These are phyloP conservation scores for Saccharomyces eubayanus DNA, from an alignment of 805 yeast genomes.

Conservation along the genomic window DNA sequence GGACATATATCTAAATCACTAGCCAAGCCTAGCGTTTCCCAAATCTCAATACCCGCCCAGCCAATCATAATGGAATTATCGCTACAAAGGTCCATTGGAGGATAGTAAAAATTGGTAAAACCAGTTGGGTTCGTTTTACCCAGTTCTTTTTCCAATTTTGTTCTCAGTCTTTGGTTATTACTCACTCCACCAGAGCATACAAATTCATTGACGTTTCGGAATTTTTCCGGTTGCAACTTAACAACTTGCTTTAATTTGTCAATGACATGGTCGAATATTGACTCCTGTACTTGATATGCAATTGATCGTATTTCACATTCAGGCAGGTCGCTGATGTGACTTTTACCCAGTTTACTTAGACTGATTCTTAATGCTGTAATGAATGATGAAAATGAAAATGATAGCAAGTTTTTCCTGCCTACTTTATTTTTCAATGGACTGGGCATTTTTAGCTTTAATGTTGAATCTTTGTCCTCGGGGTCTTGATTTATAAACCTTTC, in stretches of 20 bases:
- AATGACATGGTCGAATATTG: slow-evolving; percentile 64
- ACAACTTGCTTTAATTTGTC: slow-evolving; percentile 49
- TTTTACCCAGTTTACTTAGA: slow-evolving; percentile 8
- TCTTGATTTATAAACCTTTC: slow-evolving; percentile 42
- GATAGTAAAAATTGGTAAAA: slow-evolving; percentile 48
- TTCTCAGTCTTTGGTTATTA: slow-evolving; percentile 53
- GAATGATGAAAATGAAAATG: slow-evolving; percentile 76
- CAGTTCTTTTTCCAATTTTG: slow-evolving; percentile 38
- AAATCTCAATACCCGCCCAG: slow-evolving; percentile 89
- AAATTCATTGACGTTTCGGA: slow-evolving; percentile 40
- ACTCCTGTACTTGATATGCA: slow-evolving; percentile 53
- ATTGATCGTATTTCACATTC: slow-evolving; percentile 34
- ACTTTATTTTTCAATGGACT: slow-evolving; percentile 47
- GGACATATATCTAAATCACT: slow-evolving; percentile 56
- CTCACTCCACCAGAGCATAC: slow-evolving; percentile 95
- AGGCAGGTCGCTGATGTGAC: slow-evolving; percentile 13
- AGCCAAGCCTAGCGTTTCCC: slow-evolving; percentile 37
- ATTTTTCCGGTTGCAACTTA: slow-evolving; percentile 33
- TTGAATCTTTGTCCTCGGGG: background rate
- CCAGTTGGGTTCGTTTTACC: slow-evolving; percentile 1
- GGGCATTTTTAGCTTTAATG: slow-evolving; percentile 29
- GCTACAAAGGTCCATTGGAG: slow-evolving; percentile 68
- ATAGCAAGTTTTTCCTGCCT: slow-evolving; percentile 37
- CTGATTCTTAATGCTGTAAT: slow-evolving; percentile 44
- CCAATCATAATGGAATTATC: slow-evolving; percentile 98